Conservation (phyloP, 495 filamentous ascomycete species). For the Aspergillus ostianus region DNA sequence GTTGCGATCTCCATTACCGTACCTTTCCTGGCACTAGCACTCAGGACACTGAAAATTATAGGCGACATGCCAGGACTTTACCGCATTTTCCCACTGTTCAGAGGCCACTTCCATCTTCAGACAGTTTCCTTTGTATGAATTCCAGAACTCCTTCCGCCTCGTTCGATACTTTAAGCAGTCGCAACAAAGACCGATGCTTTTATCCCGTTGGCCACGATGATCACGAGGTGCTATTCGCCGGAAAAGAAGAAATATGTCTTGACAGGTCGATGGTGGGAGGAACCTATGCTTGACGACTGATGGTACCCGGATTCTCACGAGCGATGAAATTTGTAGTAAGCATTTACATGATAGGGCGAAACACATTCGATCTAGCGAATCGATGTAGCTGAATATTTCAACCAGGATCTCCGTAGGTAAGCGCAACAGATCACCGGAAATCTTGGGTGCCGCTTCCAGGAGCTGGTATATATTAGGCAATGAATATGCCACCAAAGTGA, state of each 20-base stretch:
- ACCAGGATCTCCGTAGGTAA: background rate
- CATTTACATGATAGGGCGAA: background rate
- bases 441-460: background rate
- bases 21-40: background rate
- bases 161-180: background rate
- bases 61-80: background rate
- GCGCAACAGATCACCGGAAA: background rate
- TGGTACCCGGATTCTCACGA: background rate
- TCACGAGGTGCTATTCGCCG: background rate
- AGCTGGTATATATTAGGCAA: background rate
- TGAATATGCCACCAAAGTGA: no score
- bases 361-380: background rate
- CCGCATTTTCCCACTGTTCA: background rate
- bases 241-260: background rate
- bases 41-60: background rate
- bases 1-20: background rate
- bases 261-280: background rate
- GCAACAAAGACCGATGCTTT: background rate
- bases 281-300: background rate
- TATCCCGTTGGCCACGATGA: background rate
- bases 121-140: background rate
- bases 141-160: background rate
- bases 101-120: background rate
- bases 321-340: background rate
- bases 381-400: background rate